phyloP scores from a whole-genome alignment of 306 rosid genomes.

The Ceratonia siliqua region DNA sequence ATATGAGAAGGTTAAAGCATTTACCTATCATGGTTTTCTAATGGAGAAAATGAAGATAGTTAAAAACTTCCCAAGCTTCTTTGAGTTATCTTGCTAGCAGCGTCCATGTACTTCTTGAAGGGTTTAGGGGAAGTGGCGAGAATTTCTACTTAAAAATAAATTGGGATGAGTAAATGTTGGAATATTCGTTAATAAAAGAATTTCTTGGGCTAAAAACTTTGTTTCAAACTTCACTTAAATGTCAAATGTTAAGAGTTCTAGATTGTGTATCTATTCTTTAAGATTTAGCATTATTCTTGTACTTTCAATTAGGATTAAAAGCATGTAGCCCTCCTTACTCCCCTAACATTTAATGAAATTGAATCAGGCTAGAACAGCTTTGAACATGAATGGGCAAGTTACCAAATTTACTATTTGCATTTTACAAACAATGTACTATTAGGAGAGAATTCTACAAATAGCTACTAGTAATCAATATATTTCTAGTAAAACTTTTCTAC shows the following conservation, averaged over 20 bases:
- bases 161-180: no score
- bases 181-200: no score
- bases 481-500: background rate
- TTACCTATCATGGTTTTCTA: no score
- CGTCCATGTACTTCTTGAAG: no score
- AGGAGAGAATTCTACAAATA: background rate
- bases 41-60: no score
- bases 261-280: background rate
- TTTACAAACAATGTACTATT: background rate
- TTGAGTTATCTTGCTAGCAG: no score
- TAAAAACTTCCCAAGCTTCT: no score
- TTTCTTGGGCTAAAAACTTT: no score
- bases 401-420: background rate
- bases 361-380: background rate
- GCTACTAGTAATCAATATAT: background rate
- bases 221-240: no score
- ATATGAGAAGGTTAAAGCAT: no score
- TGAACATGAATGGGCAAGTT: background rate
- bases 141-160: no score
- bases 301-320: background rate
- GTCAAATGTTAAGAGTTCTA: background rate
- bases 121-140: no score
- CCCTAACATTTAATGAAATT: background rate
- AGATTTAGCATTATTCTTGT: background rate
- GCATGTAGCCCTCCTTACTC: background rate